Conservation (phyloP, 805 yeast species). For the Brettanomyces sp. region DNA sequence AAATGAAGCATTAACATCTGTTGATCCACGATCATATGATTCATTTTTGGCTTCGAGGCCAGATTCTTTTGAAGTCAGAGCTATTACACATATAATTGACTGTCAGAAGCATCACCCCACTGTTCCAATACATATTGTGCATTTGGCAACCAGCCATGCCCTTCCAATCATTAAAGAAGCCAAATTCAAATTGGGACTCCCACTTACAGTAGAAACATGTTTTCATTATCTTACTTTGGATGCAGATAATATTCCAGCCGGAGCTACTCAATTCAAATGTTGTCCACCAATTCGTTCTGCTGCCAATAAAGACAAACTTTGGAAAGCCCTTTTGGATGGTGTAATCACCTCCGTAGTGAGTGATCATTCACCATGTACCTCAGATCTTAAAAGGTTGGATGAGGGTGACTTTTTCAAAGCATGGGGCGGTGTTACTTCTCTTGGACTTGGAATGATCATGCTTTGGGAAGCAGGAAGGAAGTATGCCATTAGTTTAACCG, state of each 20-base stretch:
- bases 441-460: slow-evolving; percentile 82
- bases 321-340: slow-evolving; percentile 65
- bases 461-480: slow-evolving; percentile 66
- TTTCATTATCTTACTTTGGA: slow-evolving; percentile 78
- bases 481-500: slow-evolving; percentile 29
- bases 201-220: slow-evolving; percentile 84
- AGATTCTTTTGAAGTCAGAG: slow-evolving; percentile 77
- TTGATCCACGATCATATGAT: slow-evolving; percentile 57
- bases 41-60: slow-evolving; percentile 82
- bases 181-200: slow-evolving; percentile 38
- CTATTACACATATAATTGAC: slow-evolving; percentile 61
- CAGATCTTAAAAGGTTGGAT: slow-evolving; percentile 73
- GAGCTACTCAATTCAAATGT: slow-evolving; percentile 81
- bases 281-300: slow-evolving; percentile 89
- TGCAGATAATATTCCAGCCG: slow-evolving; percentile 69
- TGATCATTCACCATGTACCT: slow-evolving; percentile 95
- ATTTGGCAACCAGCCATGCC: slow-evolving; percentile 78
- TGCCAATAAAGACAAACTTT: slow-evolving; percentile 58
- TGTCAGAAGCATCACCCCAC: slow-evolving; percentile 50
- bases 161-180: slow-evolving; percentile 66
- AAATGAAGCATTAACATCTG: slow-evolving; percentile 24
- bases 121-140: slow-evolving; percentile 80
- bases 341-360: slow-evolving; percentile 80
- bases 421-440: slow-evolving; percentile 95
- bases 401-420: slow-evolving; percentile 85